Evolutionary conservation across 2,329 filamentous ascomycete species (phyloP), one percentile per base, ranked within the genome.

Genomic region (Ophiosphaerella korrae): DNA sequence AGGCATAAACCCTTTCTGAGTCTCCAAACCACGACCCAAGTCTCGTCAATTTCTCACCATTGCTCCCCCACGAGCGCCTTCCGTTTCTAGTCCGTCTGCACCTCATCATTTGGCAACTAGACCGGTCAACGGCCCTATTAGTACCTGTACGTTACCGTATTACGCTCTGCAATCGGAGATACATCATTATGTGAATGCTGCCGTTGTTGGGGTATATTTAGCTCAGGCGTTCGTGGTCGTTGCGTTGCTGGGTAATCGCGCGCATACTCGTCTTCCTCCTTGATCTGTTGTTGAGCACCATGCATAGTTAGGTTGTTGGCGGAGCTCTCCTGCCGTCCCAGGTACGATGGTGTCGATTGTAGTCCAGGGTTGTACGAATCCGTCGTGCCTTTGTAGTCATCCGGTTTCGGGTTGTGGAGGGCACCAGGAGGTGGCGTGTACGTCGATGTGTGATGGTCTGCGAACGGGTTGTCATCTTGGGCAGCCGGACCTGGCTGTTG

Each of bases 281-380:
- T 52, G 37, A 68, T 58, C 7, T 50, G 36, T 14, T 53, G 44
- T 37, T 58, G 60, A n/a, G 61, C 72, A 7, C 77, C 78, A 47
- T 78, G 77, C 78, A 80, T 80, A 2, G 76, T 78, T 43, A 77
- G 39, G 23, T 77, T 73, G 48, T 76, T 73, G 4, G 63, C 70
- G 24, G 76, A 73, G 48, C 74, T 77, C 53, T 73, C 67, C 60
- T 80, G 77, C 36, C 77, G 62, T 2, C 74, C 72, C 24, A 78
- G 55, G 52, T 78, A 79, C 3, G 70, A 75, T 3, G 74, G 73
- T 21, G 76, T 78, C 14, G 66, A 65, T 44, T 74, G 67, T 38
- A 69, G 77, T 1, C 66, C 62, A 2, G 71, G 67, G 21, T 71
- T 62, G 41, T 72, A 73, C 0, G 68, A 61, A 21, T 62, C 58